Percentiles rank a stretch among this genome's conserved stretches.
Evolutionary conservation across 177 flowering plant genomes (phyloP).

Genomic region (Vitis hybrid): DNA sequence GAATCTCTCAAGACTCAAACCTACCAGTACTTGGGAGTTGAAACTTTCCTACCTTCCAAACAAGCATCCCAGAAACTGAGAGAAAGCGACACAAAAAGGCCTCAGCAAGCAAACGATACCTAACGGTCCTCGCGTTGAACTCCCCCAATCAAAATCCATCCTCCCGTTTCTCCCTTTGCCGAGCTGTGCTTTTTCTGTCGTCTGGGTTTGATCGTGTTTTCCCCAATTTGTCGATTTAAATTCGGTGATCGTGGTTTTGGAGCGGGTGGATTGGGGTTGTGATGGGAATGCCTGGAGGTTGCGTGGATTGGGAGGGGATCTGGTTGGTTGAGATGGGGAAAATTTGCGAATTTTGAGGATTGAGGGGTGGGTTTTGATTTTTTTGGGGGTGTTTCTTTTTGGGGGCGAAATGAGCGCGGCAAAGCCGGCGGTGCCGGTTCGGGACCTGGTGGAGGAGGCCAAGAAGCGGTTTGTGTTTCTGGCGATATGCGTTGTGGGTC

Average conservation of each 20-base stretch:
- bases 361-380: not conserved
- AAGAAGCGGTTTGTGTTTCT: constrained; percentile 84
- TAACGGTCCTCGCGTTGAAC: constrained; percentile 31
- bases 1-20: not conserved
- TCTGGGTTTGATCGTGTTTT: not conserved
- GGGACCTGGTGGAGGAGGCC: constrained; percentile 87
- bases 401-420: constrained; percentile 49
- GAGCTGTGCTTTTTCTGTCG: not conserved
- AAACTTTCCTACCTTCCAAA: not conserved
- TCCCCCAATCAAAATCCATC: not conserved
- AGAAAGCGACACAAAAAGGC: not conserved
- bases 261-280: not conserved
- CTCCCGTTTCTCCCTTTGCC: not conserved
- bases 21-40: constrained; percentile 5
- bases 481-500: constrained; percentile 70
- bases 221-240: not conserved
- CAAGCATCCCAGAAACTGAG: not conserved
- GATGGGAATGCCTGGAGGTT: not conserved
- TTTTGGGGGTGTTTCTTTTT: not conserved
- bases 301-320: not conserved
- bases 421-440: constrained; percentile 44
- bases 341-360: not conserved
- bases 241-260: constrained; percentile 5
- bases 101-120: constrained; percentile 12
- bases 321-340: not conserved